Percentiles rank a stretch among this genome's conserved stretches.
Conservation (phyloP, 805 yeast species). For the Candida wancherniae region DNA sequence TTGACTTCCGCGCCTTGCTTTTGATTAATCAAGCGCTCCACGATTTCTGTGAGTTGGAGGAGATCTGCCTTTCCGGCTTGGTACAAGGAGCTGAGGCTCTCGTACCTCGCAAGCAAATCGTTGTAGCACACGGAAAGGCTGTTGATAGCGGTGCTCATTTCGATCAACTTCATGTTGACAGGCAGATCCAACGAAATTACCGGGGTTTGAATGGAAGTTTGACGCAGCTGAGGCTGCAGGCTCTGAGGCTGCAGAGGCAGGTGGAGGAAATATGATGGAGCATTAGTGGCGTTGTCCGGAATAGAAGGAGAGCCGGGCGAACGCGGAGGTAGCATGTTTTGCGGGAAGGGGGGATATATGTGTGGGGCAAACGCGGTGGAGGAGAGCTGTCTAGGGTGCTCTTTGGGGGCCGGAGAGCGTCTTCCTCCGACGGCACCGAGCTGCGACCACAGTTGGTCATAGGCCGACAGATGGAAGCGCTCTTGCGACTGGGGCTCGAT, state of each 20-base stretch:
- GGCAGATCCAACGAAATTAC: constrained; percentile 13
- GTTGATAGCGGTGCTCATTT: constrained; percentile 34
- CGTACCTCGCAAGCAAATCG: constrained; percentile 42
- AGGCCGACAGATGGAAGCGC: constrained; percentile 18
- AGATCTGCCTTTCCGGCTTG: constrained; percentile 49
- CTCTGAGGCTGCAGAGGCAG: constrained; percentile 10
- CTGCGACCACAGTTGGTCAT: constrained; percentile 18
- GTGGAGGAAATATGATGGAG: constrained; percentile 12
- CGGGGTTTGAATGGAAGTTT: constrained; percentile 15
- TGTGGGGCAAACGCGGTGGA: constrained; percentile 3
- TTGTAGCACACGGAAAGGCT: constrained; percentile 40
- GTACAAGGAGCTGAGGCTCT: constrained; percentile 44
- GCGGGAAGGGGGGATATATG: constrained; percentile 9
- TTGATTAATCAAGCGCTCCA: constrained; percentile 24
- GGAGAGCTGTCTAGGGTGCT: constrained; percentile 4
- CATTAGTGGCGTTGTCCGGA: constrained; percentile 7
- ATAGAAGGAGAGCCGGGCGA: constrained; percentile 12
- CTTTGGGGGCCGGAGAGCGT: constrained; percentile 2
- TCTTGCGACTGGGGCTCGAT: constrained; percentile 8
- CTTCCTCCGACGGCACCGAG: constrained; percentile 4
- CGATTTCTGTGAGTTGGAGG: constrained; percentile 46
- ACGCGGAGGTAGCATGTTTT: constrained; percentile 10
- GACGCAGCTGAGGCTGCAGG: constrained; percentile 17
- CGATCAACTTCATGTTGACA: constrained; percentile 25
- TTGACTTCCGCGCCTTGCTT: constrained; percentile 2